phyloP scores from a whole-genome alignment of 2,329 filamentous ascomycete genomes.

The Chaetomiaceae sp. region DNA sequence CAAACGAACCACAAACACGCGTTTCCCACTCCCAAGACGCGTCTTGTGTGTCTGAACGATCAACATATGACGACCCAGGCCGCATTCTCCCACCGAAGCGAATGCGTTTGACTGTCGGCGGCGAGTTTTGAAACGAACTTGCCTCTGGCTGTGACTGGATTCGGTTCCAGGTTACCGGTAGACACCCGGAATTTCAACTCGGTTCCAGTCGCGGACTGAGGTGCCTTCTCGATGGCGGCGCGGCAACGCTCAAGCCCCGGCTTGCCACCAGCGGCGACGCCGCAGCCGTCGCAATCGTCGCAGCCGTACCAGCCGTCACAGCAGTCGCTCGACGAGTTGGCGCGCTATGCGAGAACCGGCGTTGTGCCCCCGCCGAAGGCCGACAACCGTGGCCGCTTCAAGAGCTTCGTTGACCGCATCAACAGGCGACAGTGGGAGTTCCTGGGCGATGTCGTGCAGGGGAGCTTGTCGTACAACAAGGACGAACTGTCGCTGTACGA shows the following conservation, averaged over 20 bases:
- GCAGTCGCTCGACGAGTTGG: neutral
- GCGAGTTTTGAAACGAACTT: too few relatives aligned
- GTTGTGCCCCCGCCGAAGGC: constrained; percentile 10
- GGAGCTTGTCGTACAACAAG: constrained; percentile 13
- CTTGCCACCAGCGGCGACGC: too few relatives aligned
- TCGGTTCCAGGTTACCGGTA: too few relatives aligned
- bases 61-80: neutral
- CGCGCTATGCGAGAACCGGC: constrained; percentile 5
- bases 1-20: neutral
- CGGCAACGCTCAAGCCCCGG: too few relatives aligned
- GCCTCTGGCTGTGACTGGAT: too few relatives aligned
- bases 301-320: too few relatives aligned
- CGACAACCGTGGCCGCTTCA: constrained; percentile 15
- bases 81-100: too few relatives aligned
- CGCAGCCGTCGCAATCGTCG: neutral
- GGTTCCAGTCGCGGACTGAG: too few relatives aligned
- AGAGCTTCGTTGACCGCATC: constrained; percentile 16
- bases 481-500: constrained; percentile 13
- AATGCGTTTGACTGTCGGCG: too few relatives aligned
- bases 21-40: neutral
- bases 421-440: constrained; percentile 16
- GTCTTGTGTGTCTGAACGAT: too few relatives aligned
- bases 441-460: constrained; percentile 8
- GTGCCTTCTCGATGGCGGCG: too few relatives aligned
- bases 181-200: too few relatives aligned